phyloP scores from a whole-genome alignment of 1,284 basidiomycete genomes.

The Malassezia dermatis region DNA sequence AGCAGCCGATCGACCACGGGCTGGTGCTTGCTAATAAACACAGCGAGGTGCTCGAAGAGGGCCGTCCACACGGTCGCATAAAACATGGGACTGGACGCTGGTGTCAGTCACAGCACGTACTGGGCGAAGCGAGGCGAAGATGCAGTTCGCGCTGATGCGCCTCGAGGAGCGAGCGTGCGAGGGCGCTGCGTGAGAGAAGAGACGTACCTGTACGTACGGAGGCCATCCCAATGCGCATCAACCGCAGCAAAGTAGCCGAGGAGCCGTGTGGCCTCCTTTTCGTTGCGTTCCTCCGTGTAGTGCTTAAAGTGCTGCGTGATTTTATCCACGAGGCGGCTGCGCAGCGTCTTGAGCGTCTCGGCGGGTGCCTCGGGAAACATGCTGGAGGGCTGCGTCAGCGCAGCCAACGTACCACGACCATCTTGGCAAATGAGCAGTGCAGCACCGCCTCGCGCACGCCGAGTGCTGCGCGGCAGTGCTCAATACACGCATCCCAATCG shows the following conservation, averaged over 20 bases:
- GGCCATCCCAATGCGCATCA: slow-evolving; percentile 67
- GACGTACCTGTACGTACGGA: slow-evolving; percentile 73
- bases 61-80: slow-evolving; percentile 54
- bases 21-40: slow-evolving; percentile 93
- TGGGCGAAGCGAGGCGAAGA: slow-evolving; percentile 18
- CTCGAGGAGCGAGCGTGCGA: slow-evolving; percentile 75
- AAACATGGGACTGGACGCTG: slow-evolving; percentile 17
- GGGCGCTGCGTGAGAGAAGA: slow-evolving; percentile 45
- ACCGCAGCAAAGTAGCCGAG: slow-evolving; percentile 94
- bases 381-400: slow-evolving; percentile 58
- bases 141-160: slow-evolving; percentile 25
- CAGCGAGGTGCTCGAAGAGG: slow-evolving; percentile 85
- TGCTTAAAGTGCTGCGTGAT: slow-evolving; percentile 70
- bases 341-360: slow-evolving; percentile 66
- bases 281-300: slow-evolving; percentile 61
- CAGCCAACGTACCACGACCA: slow-evolving; percentile 55
- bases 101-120: slow-evolving; percentile 12
- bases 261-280: slow-evolving; percentile 74
- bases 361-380: slow-evolving; percentile 74
- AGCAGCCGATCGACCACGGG: slow-evolving; percentile 97
- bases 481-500: slow-evolving; percentile 90
- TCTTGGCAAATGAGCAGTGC: slow-evolving; percentile 72
- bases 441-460: slow-evolving; percentile 66
- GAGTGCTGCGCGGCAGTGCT: slow-evolving; percentile 82
- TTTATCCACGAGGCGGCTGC: slow-evolving; percentile 64